Evolutionary conservation across 495 filamentous ascomycete species (phyloP).

Genomic region (Daldinia bambusicola): DNA sequence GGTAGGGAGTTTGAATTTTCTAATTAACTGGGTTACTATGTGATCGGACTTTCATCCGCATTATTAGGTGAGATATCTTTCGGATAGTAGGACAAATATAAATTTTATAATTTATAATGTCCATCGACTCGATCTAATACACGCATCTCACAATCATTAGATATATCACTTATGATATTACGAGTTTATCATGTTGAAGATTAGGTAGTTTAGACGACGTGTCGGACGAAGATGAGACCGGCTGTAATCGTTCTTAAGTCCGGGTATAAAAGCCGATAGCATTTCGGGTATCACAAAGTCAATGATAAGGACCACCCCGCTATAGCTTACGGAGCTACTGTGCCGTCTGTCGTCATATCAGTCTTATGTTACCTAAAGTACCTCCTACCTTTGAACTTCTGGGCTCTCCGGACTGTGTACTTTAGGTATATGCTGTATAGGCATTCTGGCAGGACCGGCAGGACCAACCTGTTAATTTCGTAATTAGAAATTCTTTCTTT

Average conservation of each 20-base stretch:
- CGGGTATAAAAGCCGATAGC: slow-evolving; percentile 44
- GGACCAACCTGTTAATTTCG: not conserved
- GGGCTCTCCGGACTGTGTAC: no score
- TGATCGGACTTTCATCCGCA: no score
- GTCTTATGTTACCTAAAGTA: no score
- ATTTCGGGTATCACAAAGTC: not conserved
- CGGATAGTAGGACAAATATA: no score
- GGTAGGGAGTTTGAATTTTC: no score
- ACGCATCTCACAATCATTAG: not conserved
- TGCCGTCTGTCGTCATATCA: slow-evolving; percentile 4
- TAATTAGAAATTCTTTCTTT: not conserved
- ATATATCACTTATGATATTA: not conserved
- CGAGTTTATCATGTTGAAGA: not conserved
- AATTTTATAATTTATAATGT: not conserved
- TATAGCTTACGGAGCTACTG: not conserved
- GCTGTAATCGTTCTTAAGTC: slow-evolving; percentile 43
- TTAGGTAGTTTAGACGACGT: not conserved
- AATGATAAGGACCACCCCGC: slow-evolving; percentile 32
- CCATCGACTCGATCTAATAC: not conserved
- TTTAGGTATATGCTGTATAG: no score
- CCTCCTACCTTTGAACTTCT: not conserved
- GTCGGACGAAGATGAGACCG: not conserved
- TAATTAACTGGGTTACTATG: no score
- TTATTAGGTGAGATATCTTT: no score
- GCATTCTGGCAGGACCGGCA: not conserved